Evolutionary conservation across 331 rosid genomes (phyloP).

Genomic region (Malus hybrid): DNA sequence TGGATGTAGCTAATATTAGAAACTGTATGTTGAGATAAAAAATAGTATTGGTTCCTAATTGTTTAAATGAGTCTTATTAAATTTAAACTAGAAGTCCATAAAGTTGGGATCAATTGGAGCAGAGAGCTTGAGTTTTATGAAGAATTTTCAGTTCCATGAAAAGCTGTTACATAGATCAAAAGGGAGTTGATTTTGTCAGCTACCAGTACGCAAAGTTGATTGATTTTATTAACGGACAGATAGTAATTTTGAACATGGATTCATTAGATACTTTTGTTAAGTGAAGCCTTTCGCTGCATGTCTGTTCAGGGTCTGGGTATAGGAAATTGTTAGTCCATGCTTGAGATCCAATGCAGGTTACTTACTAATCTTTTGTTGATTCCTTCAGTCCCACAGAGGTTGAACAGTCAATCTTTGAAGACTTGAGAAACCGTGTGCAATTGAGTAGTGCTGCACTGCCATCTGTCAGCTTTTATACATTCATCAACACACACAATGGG

Average conservation of each 20-base stretch:
- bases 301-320: background rate
- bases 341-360: conserved; percentile 1
- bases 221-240: no score
- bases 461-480: conserved; percentile 90
- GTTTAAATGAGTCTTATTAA: background rate
- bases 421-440: conserved; percentile 94
- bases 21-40: background rate
- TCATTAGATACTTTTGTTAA: background rate
- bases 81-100: background rate
- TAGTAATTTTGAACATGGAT: no score
- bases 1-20: background rate
- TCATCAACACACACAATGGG: conserved; percentile 85
- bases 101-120: background rate
- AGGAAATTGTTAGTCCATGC: background rate
- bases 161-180: background rate
- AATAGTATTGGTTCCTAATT: background rate
- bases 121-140: background rate
- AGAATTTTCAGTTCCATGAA: background rate
- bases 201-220: no score
- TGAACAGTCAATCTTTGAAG: conserved; percentile 91
- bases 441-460: conserved; percentile 82
- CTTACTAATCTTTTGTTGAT: conserved; percentile 21
- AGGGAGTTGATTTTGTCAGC: background rate
- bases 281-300: background rate
- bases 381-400: conserved; percentile 76